Base-by-base conservation (phyloP, 345 rosid species). In the Syzygium jambos region DNA sequence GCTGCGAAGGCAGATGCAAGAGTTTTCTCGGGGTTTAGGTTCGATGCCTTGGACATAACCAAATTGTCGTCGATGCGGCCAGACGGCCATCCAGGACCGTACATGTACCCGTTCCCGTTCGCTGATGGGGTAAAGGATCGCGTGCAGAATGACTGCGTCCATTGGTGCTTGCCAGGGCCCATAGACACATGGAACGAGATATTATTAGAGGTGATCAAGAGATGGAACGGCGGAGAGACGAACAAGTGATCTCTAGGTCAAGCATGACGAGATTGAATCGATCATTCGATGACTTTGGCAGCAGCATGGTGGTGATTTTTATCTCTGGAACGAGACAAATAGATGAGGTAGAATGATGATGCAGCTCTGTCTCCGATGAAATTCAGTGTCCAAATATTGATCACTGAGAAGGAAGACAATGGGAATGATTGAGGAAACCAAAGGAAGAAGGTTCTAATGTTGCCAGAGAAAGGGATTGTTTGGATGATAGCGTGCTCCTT, bases 111-210 rank as follows among this genome's bases (percentile, higher is more conserved):
- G 23, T 91, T 90, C 84, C 99, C 99, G 6, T 98, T 95, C 84
- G 96, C 95, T 12, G 90, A 94, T 82, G 99, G 98, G 19, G 91
- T 93, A 25, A 90, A 90, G 78, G 96, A 96, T 89, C 95, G 88
- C 46, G 97, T 96, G 43, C 99, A 93, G 78, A 98, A 98, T 87
- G 99, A 98, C 87, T 98, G 99, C 89, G 93, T 98, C 11, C 99
- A 96, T 86, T 98, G 99, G 99, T 98, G 99, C 89, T 88, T 98
- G 84, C 99, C 99, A 25, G 99, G 99, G 82, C 96, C 99, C 16
- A 87, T 98, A 3, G 99, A 98, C 90, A 94, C 99, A 27, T 98
- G 99, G 99, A 98, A 96, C 88, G 94, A 94, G 92, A 95, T 97
- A 85, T 86, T 96, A 86, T 86, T 97, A 11, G 92, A 93, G 87